Evolutionary conservation across 2,329 filamentous ascomycete species (phyloP), one percentile per base, ranked within the genome.

Genomic region (Monilinia aucupariae): DNA sequence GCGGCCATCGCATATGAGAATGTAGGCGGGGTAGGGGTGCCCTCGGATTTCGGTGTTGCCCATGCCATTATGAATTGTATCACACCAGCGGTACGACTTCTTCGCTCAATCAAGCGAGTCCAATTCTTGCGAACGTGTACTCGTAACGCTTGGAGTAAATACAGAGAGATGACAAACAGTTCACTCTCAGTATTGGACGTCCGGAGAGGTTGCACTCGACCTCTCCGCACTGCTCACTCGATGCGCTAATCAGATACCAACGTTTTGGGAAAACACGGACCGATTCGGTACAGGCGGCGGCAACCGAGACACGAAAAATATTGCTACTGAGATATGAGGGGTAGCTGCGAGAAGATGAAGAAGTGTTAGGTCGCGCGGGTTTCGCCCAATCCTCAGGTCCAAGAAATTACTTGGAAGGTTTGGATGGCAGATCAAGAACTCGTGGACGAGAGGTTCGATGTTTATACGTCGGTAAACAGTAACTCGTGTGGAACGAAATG

Each of bases 1-100:
- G 93, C 93, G 74, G 93, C 93, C 82, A 96, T 92, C 72, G 93
- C 93, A 77, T 97, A 97, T 65, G 93, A 97, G 75, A 97, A 96
- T 41, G 85, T 80, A 66, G 85, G 80, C 67, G 83, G 73, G 59
- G 68, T 67, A 55, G 71, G 64, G 54, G 67, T 55, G 59, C 66
- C 66, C 56, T 78, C 72, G 25, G 73, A 67, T 68, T 72, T 76
- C 61, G 71, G 72, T 62, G 74, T 70, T 63, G 73, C 71, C 53
- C 77, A 72, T 67, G 75, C 75, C 80, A 81, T 81, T 66, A 66
- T 74, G 67, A 66, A 55, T 47, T 47, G 30, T 47, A 58, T 58
- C 51, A 56, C 60, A 58, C 34, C 32, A 39, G n/a, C n/a, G 30
- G 20, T 61, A 43, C 58, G 60, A 48, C 20, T 56, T 32, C 27